Evolutionary conservation across 345 rosid genomes (phyloP).

Genomic region (Carallia pectinifolia): DNA sequence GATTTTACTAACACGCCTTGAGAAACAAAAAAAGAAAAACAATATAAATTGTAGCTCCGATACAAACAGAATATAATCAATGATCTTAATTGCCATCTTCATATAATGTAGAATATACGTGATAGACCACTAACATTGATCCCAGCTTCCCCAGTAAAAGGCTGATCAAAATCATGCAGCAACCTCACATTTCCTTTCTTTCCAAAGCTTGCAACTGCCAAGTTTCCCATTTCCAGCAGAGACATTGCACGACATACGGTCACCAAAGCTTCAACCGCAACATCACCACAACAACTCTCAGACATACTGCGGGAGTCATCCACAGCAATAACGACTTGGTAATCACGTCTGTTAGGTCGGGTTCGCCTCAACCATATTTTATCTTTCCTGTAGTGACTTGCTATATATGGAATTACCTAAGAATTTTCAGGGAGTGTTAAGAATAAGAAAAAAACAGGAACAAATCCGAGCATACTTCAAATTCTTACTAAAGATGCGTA

Average conservation of each 20-base stretch:
- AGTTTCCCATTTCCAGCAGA: constrained; percentile 88
- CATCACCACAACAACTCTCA: constrained; percentile 77
- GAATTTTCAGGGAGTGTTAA: constrained; percentile 8
- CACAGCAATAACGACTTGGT: constrained; percentile 86
- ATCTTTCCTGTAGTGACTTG: constrained; percentile 90
- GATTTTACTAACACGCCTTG: neutral
- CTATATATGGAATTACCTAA: constrained; percentile 89
- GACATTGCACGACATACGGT: constrained; percentile 92
- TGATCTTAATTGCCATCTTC: neutral
- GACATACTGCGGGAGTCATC: constrained; percentile 97
- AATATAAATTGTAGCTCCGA: neutral
- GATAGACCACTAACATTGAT: constrained; percentile 53
- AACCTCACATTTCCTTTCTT: constrained; percentile 73
- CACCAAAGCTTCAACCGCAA: constrained; percentile 88
- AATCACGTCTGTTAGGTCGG: constrained; percentile 92
- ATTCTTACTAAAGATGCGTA: neutral
- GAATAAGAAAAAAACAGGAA: neutral
- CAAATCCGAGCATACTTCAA: neutral
- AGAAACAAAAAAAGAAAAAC: neutral
- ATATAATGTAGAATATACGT: neutral
- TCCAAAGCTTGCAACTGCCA: constrained; percentile 91
- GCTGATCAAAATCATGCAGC: constrained; percentile 85
- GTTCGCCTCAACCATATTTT: constrained; percentile 96
- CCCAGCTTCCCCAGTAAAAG: constrained; percentile 83
- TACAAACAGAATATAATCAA: too few relatives aligned